Percentiles rank a stretch among this genome's conserved stretches.
Conservation (phyloP, 257 asterid genomes). For the Fraxinus quadrangulata region DNA sequence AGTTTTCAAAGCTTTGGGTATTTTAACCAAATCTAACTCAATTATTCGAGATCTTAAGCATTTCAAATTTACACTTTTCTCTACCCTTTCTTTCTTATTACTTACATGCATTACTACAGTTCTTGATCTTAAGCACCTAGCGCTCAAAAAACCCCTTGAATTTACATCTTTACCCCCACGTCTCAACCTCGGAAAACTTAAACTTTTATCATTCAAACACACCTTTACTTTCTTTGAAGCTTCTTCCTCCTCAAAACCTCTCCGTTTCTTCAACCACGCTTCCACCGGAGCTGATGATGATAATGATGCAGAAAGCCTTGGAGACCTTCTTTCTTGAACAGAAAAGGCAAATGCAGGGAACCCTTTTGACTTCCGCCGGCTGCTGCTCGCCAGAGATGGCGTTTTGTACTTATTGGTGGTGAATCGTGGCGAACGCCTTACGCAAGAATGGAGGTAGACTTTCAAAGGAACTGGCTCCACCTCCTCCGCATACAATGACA, state of each 20-base stretch:
- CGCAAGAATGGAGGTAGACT: constrained; percentile 24
- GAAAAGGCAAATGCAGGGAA: constrained; percentile 26
- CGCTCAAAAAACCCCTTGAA: constrained; percentile 30
- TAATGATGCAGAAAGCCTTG: constrained; percentile 14
- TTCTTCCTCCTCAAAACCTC: constrained; percentile 25
- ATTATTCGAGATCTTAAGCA: constrained; percentile 26
- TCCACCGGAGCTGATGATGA: constrained; percentile 26
- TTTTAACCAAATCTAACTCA: constrained; percentile 6
- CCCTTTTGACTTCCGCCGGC: background rate
- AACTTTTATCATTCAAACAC: background rate
- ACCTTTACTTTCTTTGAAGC: constrained; percentile 29
- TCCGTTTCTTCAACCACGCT: constrained; percentile 32
- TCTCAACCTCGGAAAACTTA: constrained; percentile 31
- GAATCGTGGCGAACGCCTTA: constrained; percentile 47
- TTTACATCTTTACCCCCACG: constrained; percentile 27
- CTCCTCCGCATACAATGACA: constrained; percentile 41
- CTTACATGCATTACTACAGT: constrained; percentile 31
- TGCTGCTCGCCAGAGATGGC: constrained; percentile 11
- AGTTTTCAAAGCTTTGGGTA: constrained; percentile 12
- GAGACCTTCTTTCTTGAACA: constrained; percentile 23
- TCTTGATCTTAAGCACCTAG: constrained; percentile 41
- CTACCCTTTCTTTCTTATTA: constrained; percentile 17
- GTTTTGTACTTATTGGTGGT: constrained; percentile 37
- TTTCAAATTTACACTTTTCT: constrained; percentile 13
- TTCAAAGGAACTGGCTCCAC: constrained; percentile 24